Evolutionary conservation across 2,329 filamentous ascomycete species (phyloP), one percentile per base, ranked within the genome.

Genomic region (Colletotrichum lentis): DNA sequence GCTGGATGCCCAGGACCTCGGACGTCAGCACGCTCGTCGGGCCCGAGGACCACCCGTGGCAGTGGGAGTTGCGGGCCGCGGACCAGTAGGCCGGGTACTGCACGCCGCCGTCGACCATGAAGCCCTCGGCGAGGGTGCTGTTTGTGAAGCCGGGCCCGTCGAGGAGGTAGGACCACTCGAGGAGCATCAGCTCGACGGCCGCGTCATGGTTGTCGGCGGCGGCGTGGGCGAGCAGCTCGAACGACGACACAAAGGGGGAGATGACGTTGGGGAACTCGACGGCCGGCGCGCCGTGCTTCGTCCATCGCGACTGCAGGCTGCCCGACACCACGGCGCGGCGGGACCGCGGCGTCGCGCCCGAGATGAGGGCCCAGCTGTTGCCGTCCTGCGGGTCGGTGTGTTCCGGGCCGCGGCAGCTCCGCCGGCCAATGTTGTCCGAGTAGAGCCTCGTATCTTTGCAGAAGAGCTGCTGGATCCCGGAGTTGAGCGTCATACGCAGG

Each of bases 371-470:
- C 77, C 85, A 80, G 71, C 80, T 80, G 69, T 84, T 85, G 18
- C 81, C 83, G 57, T 84, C 82, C 74, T 86, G 84, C 0, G 83
- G 83, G 64, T 81, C 77, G 1, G 87, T 77, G 1, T 83, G 24
- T 73, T 75, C 52, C 73, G 74, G 44, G 72, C 77, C 46, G 76
- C 64, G 58, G 76, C 77, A 64, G 76, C 73, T 44, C 39, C 72
- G 62, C 22, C 70, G 57, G 22, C 81, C 81, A 59, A 66, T 63
- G 67, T 85, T 85, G 72, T 84, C 83, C 64, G 80, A 78, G 77
- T 85, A 83, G 70, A 84, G 76, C 20, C 79, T 70, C 2, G 70
- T 70, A 24, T 67, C 49, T 6, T 69, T 49, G 50, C 73, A 75
- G 64, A 72, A 74, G 16, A 75, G 69, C 7, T 70, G 66, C 41